Evolutionary conservation across 2,329 filamentous ascomycete species (phyloP).

Genomic region (Monosporascus sp.): DNA sequence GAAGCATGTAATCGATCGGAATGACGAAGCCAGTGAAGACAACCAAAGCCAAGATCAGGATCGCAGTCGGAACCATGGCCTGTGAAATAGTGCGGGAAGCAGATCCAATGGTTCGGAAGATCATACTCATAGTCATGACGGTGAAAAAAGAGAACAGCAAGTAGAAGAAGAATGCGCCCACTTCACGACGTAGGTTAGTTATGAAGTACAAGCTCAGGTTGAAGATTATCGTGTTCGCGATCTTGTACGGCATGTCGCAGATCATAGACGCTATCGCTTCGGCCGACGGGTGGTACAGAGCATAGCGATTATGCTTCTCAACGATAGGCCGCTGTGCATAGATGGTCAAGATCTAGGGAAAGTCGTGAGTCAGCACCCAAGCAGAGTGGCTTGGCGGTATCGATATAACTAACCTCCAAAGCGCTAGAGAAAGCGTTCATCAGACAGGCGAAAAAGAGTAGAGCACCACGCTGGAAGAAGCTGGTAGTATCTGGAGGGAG

Average conservation of each 20-base stretch:
- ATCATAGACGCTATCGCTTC: constrained; percentile 87
- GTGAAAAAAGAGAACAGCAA: constrained; percentile 68
- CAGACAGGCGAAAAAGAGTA: constrained; percentile 83
- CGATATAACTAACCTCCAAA: constrained; percentile 52
- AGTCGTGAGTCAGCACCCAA: constrained; percentile 8
- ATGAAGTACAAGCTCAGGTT: constrained; percentile 84
- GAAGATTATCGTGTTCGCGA: constrained; percentile 69
- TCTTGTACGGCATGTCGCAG: constrained; percentile 78
- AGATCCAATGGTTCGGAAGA: constrained; percentile 78
- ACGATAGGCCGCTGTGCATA: constrained; percentile 89
- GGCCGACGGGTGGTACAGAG: constrained; percentile 82
- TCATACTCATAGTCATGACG: constrained; percentile 76
- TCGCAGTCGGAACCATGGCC: constrained; percentile 54
- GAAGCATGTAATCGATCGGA: constrained; percentile 64
- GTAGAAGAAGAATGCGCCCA: constrained; percentile 82
- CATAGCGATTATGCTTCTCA: constrained; percentile 82
- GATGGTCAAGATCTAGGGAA: constrained; percentile 64
- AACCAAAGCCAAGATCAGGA: constrained; percentile 61
- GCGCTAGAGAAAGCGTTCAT: constrained; percentile 80
- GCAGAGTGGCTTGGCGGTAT: constrained; percentile 12
- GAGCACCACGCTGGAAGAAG: constrained; percentile 73
- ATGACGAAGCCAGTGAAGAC: constrained; percentile 68
- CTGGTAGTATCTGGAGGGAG: constrained; percentile 58
- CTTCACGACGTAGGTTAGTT: constrained; percentile 69
- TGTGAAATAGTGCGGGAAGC: constrained; percentile 65